Conservation (phyloP, 108 stramenopile species). For the Craspedostauros australis region DNA sequence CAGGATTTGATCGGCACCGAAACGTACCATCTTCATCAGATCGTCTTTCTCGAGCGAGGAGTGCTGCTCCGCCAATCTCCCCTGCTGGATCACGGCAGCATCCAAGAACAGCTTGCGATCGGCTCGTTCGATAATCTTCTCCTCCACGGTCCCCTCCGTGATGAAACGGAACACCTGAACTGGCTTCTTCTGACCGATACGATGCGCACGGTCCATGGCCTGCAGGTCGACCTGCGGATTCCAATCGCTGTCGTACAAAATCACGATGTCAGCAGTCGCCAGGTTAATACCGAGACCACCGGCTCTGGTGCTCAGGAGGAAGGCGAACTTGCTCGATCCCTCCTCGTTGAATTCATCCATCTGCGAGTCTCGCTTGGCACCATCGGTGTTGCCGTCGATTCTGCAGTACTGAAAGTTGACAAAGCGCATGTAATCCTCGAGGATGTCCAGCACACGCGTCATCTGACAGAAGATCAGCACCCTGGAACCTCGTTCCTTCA, state of each 20-base stretch:
- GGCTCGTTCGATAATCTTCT: slow-evolving; percentile 98
- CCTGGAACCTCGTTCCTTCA: slow-evolving; percentile 84
- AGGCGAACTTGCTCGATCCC: slow-evolving; percentile 87
- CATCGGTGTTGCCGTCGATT: slow-evolving; percentile 95
- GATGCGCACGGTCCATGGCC: slow-evolving; percentile 93
- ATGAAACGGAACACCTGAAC: slow-evolving; percentile 97
- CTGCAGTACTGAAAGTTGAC: slow-evolving; percentile 83
- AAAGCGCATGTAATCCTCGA: slow-evolving; percentile 91
- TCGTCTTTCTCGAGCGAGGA: slow-evolving; percentile 86
- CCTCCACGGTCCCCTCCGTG: slow-evolving; percentile 96
- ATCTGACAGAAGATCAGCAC: slow-evolving; percentile 98
- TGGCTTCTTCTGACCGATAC: slow-evolving; percentile 96
- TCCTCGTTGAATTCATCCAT: slow-evolving; percentile 95
- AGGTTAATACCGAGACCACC: slow-evolving; percentile 98
- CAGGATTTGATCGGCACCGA: slow-evolving; percentile 97
- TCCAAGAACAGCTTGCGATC: slow-evolving; percentile 98
- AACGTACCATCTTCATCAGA: slow-evolving; percentile 97
- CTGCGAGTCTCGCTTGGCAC: slow-evolving; percentile 88
- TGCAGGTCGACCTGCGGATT: slow-evolving; percentile 92
- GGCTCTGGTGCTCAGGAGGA: slow-evolving; percentile 95
- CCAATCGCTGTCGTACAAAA: slow-evolving; percentile 89
- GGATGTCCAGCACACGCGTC: slow-evolving; percentile 93
- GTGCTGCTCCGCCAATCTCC: slow-evolving; percentile 88
- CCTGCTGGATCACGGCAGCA: slow-evolving; percentile 99
- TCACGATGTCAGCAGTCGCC: slow-evolving; percentile 96